These are phyloP conservation scores for Arxiozyma heterogenica DNA, from an alignment of 1,139 yeast species.

Conservation along the genomic window DNA sequence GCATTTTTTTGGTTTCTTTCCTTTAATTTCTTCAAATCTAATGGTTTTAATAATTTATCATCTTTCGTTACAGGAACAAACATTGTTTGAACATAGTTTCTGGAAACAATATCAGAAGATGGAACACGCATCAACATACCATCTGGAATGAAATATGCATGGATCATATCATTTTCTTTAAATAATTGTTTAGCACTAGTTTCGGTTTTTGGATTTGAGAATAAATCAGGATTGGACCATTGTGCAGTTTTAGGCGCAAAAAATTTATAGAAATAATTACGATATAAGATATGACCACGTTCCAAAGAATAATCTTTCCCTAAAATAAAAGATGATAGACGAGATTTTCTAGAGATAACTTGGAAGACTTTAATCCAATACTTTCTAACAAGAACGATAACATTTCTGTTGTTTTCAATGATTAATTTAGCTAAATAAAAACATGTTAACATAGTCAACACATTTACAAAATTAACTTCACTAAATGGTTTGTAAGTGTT, in stretches of 20 bases:
- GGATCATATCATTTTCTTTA: conserved; percentile 33
- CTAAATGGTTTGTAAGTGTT: conserved; percentile 15
- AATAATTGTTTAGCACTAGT: conserved; percentile 42
- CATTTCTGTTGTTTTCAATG: conserved; percentile 22
- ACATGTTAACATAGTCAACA: conserved; percentile 8
- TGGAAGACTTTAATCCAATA: conserved; percentile 62
- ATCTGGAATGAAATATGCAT: conserved; percentile 59
- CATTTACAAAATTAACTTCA: conserved; percentile 1
- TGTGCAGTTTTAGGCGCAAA: conserved; percentile 29
- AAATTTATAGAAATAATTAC: conserved; percentile 39
- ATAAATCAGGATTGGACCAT: conserved; percentile 46
- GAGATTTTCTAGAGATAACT: conserved; percentile 43
- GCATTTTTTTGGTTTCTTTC: conserved; percentile 27
- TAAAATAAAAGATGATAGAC: conserved; percentile 73
- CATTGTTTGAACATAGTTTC: conserved; percentile 51
- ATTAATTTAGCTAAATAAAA: conserved; percentile 17
- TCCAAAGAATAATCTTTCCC: conserved; percentile 64
- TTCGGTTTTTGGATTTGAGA: conserved; percentile 45
- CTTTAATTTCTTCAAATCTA: conserved; percentile 32
- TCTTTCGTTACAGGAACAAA: conserved; percentile 79
- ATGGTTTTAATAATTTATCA: conserved; percentile 50
- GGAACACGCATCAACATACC: conserved; percentile 86
- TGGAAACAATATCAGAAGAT: conserved; percentile 62
- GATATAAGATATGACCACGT: conserved; percentile 60
- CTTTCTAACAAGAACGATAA: conserved; percentile 33